Conservation (phyloP, 2,329 filamentous ascomycete species). For the Aureobasidium sp. region DNA sequence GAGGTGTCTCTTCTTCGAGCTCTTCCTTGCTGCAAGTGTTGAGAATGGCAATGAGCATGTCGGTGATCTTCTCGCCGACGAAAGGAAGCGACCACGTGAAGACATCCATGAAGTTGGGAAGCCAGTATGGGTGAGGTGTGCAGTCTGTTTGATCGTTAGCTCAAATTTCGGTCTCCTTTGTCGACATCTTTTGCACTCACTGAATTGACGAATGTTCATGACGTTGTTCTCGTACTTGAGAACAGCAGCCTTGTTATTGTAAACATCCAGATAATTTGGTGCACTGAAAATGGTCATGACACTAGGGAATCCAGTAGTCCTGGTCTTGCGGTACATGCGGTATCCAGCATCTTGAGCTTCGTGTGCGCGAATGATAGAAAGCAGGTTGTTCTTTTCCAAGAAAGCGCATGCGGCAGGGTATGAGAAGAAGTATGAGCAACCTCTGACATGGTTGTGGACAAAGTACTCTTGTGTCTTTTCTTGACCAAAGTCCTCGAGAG, state of each 20-base stretch:
- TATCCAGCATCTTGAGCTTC: conserved; percentile 98
- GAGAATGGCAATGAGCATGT: conserved; percentile 97
- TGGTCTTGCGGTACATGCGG: conserved; percentile 97
- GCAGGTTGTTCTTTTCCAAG: conserved; percentile 95
- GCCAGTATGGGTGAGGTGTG: conserved; percentile 98
- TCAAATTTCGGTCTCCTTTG: background rate
- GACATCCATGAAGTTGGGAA: conserved; percentile 99
- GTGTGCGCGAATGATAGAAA: conserved; percentile 95
- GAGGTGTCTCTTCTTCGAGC: conserved; percentile 77
- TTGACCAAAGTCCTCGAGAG: conserved; percentile 95
- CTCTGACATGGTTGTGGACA: conserved; percentile 94
- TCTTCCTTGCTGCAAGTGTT: conserved; percentile 99
- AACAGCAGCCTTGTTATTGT: conserved; percentile 99
- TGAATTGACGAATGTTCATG: conserved; percentile 99
- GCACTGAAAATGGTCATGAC: conserved; percentile 99
- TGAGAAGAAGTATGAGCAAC: conserved; percentile 98
- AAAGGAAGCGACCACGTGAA: conserved; percentile 99
- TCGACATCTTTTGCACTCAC: conserved; percentile 21
- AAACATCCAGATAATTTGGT: conserved; percentile 96
- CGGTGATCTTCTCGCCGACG: conserved; percentile 95
- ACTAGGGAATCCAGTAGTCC: conserved; percentile 95
- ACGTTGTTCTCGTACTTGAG: conserved; percentile 99
- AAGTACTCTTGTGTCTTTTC: conserved; percentile 98
- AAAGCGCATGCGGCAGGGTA: conserved; percentile 96
- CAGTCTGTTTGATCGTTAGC: conserved; percentile 50